Percentiles rank a stretch among this genome's conserved stretches.
Conservation (phyloP, 345 rosid species). For the Sisymbrium altissimum region DNA sequence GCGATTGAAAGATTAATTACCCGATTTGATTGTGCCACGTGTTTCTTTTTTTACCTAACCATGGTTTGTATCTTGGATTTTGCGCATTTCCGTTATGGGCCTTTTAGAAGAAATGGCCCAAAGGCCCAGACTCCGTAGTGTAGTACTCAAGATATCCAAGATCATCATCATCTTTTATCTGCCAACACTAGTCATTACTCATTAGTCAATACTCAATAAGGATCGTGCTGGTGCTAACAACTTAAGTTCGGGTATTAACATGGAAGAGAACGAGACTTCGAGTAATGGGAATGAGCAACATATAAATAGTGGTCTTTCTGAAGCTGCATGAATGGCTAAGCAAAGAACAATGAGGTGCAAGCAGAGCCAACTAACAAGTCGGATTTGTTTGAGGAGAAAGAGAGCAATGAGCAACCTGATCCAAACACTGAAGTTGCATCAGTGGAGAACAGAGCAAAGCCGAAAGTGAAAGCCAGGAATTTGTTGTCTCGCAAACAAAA, state of each 20-base stretch:
- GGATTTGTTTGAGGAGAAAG: neutral
- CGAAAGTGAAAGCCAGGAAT: neutral
- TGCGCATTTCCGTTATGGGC: neutral
- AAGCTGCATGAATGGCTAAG: conserved; percentile 1
- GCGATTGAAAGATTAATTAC: neutral
- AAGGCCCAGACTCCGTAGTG: neutral
- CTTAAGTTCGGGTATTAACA: neutral
- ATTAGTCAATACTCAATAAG: too few species aligned
- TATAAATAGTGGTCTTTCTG: neutral
- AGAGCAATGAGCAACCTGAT: neutral
- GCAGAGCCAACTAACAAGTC: neutral
- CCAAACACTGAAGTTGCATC: neutral
- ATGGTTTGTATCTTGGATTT: neutral
- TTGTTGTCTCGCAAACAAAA: neutral
- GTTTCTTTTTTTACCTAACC: neutral
- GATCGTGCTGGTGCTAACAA: too few species aligned
- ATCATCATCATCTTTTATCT: too few species aligned
- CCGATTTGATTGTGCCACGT: neutral
- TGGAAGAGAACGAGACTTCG: conserved; percentile 9
- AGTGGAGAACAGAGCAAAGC: neutral
- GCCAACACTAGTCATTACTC: too few species aligned
- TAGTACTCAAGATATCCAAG: too few species aligned
- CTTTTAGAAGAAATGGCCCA: neutral
- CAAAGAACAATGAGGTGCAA: neutral
- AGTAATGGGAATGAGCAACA: neutral